Conservation (phyloP, 164 flowering plant genomes). For the Tetracentron sinense region DNA sequence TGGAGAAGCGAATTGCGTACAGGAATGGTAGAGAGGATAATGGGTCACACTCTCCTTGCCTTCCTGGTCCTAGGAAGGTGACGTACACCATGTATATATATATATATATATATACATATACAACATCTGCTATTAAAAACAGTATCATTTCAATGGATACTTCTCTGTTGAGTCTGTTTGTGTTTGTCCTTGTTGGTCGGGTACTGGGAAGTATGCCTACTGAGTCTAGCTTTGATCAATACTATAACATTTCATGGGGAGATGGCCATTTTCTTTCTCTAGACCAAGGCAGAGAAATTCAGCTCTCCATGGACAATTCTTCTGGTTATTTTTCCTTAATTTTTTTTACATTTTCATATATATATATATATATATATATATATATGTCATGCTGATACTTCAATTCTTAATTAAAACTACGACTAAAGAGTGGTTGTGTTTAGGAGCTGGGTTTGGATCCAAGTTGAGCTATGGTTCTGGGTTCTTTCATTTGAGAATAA, state of each 20-base stretch:
- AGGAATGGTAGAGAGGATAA: conserved; percentile 1
- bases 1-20: conserved; percentile 9
- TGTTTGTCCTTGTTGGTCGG: conserved; percentile 4
- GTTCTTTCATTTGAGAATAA: conserved; percentile 44
- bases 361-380: too few relatives aligned
- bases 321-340: conserved; percentile 26
- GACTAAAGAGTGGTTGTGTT: not conserved
- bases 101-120: not conserved
- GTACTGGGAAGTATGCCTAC: not conserved
- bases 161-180: conserved; percentile 1
- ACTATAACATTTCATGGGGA: conserved; percentile 45
- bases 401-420: not conserved
- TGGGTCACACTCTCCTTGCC: conserved; percentile 2
- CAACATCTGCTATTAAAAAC: not conserved
- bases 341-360: not conserved
- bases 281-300: conserved; percentile 36
- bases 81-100: too few relatives aligned
- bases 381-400: too few relatives aligned
- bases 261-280: conserved; percentile 25
- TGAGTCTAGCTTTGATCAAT: conserved; percentile 23
- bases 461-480: conserved; percentile 49
- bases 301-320: conserved; percentile 42
- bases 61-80: too few relatives aligned
- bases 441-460: conserved; percentile 61
- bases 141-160: conserved; percentile 5